A percentile compares a stretch with the other conserved stretches of the same genome.
Conservation (phyloP, 2,329 filamentous ascomycete genomes). For the Clonostachys chloroleuca region DNA sequence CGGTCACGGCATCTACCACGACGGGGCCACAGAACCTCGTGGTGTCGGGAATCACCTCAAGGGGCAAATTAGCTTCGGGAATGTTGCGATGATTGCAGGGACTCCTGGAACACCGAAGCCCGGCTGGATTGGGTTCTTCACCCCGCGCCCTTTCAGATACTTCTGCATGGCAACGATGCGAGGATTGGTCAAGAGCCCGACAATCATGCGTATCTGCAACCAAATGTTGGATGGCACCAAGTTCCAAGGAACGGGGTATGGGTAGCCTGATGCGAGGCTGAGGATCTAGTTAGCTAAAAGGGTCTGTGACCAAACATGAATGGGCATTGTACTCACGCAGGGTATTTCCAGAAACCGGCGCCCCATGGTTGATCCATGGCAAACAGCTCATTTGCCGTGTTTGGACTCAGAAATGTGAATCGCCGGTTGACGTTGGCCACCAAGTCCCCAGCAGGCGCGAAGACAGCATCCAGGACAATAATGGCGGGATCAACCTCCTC, state of each 20-base stretch:
- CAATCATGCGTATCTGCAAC: conserved; percentile 20
- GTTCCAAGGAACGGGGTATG: conserved; percentile 36
- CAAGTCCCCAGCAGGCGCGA: conserved; percentile 16
- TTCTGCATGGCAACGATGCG: conserved; percentile 11
- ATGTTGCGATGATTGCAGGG: conserved; percentile 17
- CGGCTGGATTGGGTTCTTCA: conserved; percentile 11
- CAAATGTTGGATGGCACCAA: conserved; percentile 22
- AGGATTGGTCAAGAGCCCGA: conserved; percentile 16
- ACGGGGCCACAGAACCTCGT: conserved; percentile 13
- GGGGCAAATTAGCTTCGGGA: conserved; percentile 12
- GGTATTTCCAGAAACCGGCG: conserved; percentile 30
- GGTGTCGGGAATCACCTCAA: conserved; percentile 11
- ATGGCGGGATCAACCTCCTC: conserved; percentile 21
- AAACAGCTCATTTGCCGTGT: conserved; percentile 32
- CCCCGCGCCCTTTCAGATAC: conserved; percentile 10
- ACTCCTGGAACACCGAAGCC: conserved; percentile 15
- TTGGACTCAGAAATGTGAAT: conserved; percentile 36
- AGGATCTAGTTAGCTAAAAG: too few species aligned
- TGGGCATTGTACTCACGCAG: conserved; percentile 21
- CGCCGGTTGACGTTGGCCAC: conserved; percentile 11
- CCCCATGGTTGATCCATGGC: conserved; percentile 28
- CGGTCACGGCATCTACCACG: conserved; percentile 7
- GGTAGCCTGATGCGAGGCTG: conserved; percentile 34
- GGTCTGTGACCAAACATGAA: neutral
- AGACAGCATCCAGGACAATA: conserved; percentile 21